Conservation (phyloP, 805 yeast species). For the Pichia nakasei region DNA sequence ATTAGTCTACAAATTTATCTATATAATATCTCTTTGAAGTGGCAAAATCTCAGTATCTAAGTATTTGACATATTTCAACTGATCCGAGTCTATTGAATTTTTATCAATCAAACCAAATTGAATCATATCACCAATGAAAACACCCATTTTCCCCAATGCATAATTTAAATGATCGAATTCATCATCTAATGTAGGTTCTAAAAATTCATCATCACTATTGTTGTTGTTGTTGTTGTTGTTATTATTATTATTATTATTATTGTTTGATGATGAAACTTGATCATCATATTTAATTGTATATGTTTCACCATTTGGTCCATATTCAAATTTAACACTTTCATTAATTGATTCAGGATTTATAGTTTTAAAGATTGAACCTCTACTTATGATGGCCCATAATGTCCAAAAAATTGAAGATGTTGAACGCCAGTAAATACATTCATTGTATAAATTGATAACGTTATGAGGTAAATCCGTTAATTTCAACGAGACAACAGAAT, state of each 20-base stretch:
- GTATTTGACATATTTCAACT: conserved; percentile 31
- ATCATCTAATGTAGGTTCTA: conserved; percentile 35
- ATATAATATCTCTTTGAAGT: too few relatives aligned
- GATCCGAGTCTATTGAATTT: conserved; percentile 22
- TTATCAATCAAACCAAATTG: conserved; percentile 44
- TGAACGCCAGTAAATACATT: conserved; percentile 71
- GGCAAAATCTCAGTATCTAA: conserved; percentile 30
- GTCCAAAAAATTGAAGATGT: conserved; percentile 76
- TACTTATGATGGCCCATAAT: conserved; percentile 74
- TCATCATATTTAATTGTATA: conserved; percentile 30
- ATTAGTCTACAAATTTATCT: too few relatives aligned
- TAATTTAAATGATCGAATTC: conserved; percentile 74
- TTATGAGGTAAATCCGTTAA: conserved; percentile 23
- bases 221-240: conserved; percentile 22
- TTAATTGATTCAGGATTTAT: background rate
- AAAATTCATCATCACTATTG: conserved; percentile 18
- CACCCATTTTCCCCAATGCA: conserved; percentile 61
- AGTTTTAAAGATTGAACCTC: conserved; percentile 14
- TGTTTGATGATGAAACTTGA: too few relatives aligned
- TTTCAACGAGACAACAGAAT: conserved; percentile 30
- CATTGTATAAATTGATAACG: conserved; percentile 49
- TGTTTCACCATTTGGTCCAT: conserved; percentile 51
- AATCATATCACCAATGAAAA: conserved; percentile 68
- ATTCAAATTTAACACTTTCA: conserved; percentile 20
- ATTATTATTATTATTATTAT: conserved; percentile 18